Percentiles rank a stretch among this genome's conserved stretches.
Conservation (phyloP, 352 stramenopile genomes). For the Peronospora farinosa region DNA sequence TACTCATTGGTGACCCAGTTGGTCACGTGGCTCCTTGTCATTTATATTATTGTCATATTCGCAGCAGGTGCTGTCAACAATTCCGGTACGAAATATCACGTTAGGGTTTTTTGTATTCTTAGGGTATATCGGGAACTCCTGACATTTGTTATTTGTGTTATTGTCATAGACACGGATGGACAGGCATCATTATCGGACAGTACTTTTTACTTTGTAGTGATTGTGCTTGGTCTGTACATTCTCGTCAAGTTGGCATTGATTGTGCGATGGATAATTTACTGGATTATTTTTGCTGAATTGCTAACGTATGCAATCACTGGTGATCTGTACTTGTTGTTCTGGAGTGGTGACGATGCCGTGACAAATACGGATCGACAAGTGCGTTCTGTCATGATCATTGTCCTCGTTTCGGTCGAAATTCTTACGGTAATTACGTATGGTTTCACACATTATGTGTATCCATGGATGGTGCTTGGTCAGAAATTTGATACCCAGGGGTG, state of each 20-base stretch:
- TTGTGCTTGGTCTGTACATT: conserved; percentile 51
- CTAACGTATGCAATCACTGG: conserved; percentile 45
- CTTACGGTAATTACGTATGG: conserved; percentile 49
- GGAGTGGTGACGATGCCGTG: conserved; percentile 28
- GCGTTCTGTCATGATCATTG: conserved; percentile 24
- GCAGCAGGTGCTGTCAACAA: conserved; percentile 28
- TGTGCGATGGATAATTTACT: conserved; percentile 83
- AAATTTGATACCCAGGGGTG: conserved; percentile 40
- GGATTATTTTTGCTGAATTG: conserved; percentile 60
- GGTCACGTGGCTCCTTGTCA: conserved; percentile 46
- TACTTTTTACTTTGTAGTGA: conserved; percentile 44
- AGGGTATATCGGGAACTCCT: no score
- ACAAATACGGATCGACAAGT: conserved; percentile 28
- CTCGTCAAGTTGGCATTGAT: conserved; percentile 67
- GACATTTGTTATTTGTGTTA: background rate
- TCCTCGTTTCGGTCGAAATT: conserved; percentile 36
- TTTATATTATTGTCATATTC: conserved; percentile 51
- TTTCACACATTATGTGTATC: conserved; percentile 62
- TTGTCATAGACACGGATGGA: conserved; percentile 5
- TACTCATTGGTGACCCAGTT: conserved; percentile 49
- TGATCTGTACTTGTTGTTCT: conserved; percentile 48
- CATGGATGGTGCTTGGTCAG: conserved; percentile 42
- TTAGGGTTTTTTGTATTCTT: no score
- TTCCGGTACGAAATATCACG: conserved; percentile 10
- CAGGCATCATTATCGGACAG: conserved; percentile 29